Conservation (phyloP, 352 stramenopile species). For the Globisporangium barbulae region DNA sequence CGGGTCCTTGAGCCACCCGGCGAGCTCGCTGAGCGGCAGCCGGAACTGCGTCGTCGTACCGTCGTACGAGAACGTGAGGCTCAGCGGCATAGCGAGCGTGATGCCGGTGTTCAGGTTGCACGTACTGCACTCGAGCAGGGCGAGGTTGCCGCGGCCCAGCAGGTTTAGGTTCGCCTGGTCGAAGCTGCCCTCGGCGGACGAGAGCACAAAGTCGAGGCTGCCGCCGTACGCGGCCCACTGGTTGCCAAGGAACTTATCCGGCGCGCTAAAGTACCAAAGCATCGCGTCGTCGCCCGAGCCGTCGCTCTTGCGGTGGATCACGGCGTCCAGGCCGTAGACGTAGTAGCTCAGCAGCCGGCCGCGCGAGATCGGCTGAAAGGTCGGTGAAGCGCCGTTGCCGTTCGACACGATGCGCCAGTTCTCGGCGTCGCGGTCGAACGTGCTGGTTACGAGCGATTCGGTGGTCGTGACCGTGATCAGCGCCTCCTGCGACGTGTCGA, state of each 20-base stretch:
- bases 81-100: conserved; percentile 84
- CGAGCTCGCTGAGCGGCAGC: conserved; percentile 72
- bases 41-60: conserved; percentile 79
- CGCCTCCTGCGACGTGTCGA: conserved; percentile 55
- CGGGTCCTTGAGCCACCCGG: conserved; percentile 89
- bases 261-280: conserved; percentile 88
- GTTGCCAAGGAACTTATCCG: conserved; percentile 86
- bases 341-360: conserved; percentile 85
- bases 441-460: conserved; percentile 73
- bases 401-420: conserved; percentile 81
- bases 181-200: conserved; percentile 89
- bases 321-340: conserved; percentile 76
- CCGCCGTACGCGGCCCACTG: conserved; percentile 88
- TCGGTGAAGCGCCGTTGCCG: conserved; percentile 25
- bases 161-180: conserved; percentile 74
- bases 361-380: conserved; percentile 61
- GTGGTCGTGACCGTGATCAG: conserved; percentile 77
- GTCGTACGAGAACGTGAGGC: conserved; percentile 72
- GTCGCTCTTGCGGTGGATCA: conserved; percentile 64
- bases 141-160: conserved; percentile 56
- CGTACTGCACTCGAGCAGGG: conserved; percentile 82
- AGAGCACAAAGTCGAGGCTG: conserved; percentile 87
- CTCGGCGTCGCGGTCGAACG: conserved; percentile 77
- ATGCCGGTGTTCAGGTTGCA: conserved; percentile 81
- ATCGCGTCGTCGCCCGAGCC: conserved; percentile 59